Conservation (phyloP, 148 eudicot genomes). For the Silene latifolia region DNA sequence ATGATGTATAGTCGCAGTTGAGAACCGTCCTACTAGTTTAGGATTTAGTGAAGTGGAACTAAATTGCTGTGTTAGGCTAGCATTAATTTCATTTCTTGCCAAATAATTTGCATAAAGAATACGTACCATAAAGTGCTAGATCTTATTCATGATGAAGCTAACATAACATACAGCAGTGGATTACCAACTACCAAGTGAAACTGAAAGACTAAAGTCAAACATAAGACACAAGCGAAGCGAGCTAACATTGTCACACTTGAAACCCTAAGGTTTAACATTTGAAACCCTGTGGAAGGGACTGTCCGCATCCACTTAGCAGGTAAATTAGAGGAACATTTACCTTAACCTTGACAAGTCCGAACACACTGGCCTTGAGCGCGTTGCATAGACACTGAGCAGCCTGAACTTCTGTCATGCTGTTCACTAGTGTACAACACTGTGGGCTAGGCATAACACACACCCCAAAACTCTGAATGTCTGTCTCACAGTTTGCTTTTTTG, state of each 20-base stretch:
- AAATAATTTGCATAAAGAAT: background rate
- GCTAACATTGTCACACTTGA: background rate
- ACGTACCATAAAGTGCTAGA: background rate
- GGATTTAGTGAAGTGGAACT: background rate
- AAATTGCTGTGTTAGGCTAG: background rate
- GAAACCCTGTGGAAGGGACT: slow-evolving; percentile 66
- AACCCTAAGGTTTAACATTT: slow-evolving; percentile 27
- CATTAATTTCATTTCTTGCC: background rate
- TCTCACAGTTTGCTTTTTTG: slow-evolving; percentile 48
- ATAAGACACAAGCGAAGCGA: slow-evolving; percentile 3
- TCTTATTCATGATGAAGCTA: slow-evolving; percentile 8
- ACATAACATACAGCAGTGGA: background rate
- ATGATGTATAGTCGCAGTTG: background rate
- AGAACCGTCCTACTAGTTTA: background rate
- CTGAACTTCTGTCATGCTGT: slow-evolving; percentile 69
- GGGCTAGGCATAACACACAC: slow-evolving; percentile 66
- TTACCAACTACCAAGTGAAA: slow-evolving; percentile 6
- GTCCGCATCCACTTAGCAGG: slow-evolving; percentile 66
- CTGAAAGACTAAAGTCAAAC: background rate
- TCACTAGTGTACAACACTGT: slow-evolving; percentile 55
- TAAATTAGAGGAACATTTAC: slow-evolving; percentile 58
- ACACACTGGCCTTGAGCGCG: slow-evolving; percentile 69
- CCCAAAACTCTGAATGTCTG: slow-evolving; percentile 70
- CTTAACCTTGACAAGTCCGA: slow-evolving; percentile 51
- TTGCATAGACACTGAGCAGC: slow-evolving; percentile 83